These are phyloP conservation scores for Caloboletus firmus DNA, from an alignment of 1,284 basidiomycete genomes.

Conservation along the genomic window DNA sequence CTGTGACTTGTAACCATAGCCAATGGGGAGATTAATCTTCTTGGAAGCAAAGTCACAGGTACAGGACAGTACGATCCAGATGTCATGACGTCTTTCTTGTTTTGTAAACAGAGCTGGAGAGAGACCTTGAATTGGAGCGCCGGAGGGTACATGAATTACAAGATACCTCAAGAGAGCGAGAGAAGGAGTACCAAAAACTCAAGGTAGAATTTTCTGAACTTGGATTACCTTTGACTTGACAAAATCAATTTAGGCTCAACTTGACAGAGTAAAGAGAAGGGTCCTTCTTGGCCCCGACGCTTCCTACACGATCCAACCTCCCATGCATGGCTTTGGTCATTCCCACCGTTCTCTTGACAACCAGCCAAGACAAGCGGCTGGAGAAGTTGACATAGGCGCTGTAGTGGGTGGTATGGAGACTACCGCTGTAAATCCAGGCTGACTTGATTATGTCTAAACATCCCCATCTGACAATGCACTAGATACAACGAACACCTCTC, in stretches of 20 bases:
- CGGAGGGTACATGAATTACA: conserved; percentile 71
- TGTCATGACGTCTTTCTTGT: conserved; percentile 2
- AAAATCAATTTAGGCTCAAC: conserved; percentile 49
- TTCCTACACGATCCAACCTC: conserved; percentile 17
- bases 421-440: conserved; percentile 48
- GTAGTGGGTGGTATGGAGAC: conserved; percentile 72
- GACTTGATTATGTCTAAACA: background rate
- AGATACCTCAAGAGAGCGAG: conserved; percentile 70
- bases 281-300: conserved; percentile 53
- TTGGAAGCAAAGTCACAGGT: conserved; percentile 68
- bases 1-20: conserved; percentile 43
- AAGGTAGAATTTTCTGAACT: conserved; percentile 48
- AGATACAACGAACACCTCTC: conserved; percentile 77
- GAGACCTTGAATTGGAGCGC: conserved; percentile 75
- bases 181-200: conserved; percentile 84
- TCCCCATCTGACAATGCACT: conserved; percentile 6
- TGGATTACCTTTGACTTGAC: conserved; percentile 49
- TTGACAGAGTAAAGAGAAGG: conserved; percentile 80
- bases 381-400: conserved; percentile 48
- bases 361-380: conserved; percentile 20
- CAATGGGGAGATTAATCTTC: conserved; percentile 70
- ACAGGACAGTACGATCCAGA: conserved; percentile 8
- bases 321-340: conserved; percentile 14
- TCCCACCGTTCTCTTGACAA: conserved; percentile 21
- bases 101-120: conserved; percentile 58